Percentiles rank a stretch among this genome's conserved stretches.
These are phyloP conservation scores for Tilletia caries DNA, from an alignment of 1,284 basidiomycete species.

Conservation along the genomic window DNA sequence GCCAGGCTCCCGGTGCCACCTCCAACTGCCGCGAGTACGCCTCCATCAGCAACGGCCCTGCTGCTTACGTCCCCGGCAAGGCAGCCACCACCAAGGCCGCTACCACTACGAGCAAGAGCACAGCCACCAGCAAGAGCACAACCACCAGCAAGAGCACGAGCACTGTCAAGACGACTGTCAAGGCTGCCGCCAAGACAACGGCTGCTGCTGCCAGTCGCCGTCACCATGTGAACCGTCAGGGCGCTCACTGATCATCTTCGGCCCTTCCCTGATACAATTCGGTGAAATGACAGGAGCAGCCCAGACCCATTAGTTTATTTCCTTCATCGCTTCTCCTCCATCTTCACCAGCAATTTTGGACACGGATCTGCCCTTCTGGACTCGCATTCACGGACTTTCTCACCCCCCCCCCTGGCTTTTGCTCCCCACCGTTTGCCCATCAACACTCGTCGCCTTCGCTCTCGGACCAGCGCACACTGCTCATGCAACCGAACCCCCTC, in stretches of 20 bases:
- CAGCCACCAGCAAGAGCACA: constrained; percentile 2
- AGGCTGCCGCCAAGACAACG: not conserved
- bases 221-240: constrained; percentile 4
- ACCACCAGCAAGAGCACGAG: not conserved
- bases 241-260: not conserved
- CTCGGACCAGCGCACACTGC: too few species aligned
- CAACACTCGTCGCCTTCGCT: too few species aligned
- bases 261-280: too few species aligned
- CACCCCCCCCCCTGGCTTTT: too few species aligned
- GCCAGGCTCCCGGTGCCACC: constrained; percentile 31
- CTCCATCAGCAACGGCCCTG: constrained; percentile 34
- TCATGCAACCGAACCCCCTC: too few species aligned
- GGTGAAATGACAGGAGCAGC: too few species aligned
- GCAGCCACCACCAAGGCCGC: not conserved
- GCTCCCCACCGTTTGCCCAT: too few species aligned
- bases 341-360: too few species aligned
- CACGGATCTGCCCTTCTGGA: too few species aligned
- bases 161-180: not conserved
- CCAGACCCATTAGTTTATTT: too few species aligned
- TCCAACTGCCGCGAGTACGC: constrained; percentile 42
- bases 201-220: not conserved
- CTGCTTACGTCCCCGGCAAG: constrained; percentile 33
- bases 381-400: too few species aligned
- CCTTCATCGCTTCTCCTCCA: too few species aligned
- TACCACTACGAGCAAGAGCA: not conserved